Base-by-base conservation (phyloP, 1,284 basidiomycete species). In the Earliella scabrosa region DNA sequence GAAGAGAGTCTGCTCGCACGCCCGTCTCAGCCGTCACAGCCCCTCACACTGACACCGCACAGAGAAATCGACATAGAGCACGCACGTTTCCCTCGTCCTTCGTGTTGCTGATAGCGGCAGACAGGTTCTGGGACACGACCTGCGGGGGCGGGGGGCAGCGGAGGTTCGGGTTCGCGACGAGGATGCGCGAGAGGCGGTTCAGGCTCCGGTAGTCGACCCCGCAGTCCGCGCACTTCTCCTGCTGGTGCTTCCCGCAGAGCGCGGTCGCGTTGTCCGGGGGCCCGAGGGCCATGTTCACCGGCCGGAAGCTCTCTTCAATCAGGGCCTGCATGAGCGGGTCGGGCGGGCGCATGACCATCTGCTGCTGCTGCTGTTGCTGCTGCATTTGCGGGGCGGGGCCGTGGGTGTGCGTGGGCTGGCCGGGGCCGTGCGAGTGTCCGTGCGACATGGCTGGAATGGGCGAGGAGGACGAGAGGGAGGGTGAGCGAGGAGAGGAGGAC, bases 31-130 rank as follows among this genome's bases (percentile, higher is more conserved):
- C 13, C n/a, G n/a, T 6, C 9, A 14, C 21, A 13, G 47, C 21
- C 47, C 14, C 24, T 29, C n/a, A 41, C 8, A 49, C 50, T n/a
- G 38, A 14, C 24, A 55, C 34, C 60, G 44, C 34, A 36, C 18
- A 23, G 18, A n/a, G 8, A 40, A 20, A 13, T 7, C 16, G 21
- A 31, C 5, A n/a, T n/a, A 21, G n/a, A n/a, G n/a, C n/a, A 73
- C 81, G 65, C 68, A 93, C 92, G 71, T 97, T 97, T 58, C 95
- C 95, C 60, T 95, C 91, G 50, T 97, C 95, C 71, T 97, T 97
- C 20, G 88, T 87, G 45, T 80, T 77, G 26, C 82, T 88, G 58
- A 97, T 83, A 20, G 86, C 82, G 58, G 86, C 81, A 0, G 88
- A 83, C 14, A 96, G 79, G 59, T 90, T 87, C 68, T 88, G 87